A percentile compares a stretch with the other conserved stretches of the same genome.
Conservation (phyloP, 768 basidiomycete species). For the Agaricus blazei region DNA sequence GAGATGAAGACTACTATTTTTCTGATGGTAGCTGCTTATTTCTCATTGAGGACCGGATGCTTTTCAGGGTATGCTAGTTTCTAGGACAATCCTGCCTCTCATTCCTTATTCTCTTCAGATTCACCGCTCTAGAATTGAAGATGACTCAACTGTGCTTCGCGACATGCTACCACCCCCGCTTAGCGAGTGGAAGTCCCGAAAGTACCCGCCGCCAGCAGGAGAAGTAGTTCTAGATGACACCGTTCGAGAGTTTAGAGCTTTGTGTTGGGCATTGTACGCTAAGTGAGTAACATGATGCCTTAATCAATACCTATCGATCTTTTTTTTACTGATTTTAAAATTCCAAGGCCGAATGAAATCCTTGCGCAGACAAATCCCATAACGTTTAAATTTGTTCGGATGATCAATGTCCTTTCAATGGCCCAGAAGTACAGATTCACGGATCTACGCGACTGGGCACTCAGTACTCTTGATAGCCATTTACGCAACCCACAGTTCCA, state of each 20-base stretch:
- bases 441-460: background rate
- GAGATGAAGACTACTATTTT: no score
- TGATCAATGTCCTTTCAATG: background rate
- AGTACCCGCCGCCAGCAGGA: no score
- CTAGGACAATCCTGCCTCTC: no score
- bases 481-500: background rate
- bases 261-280: background rate
- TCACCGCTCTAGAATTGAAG: no score
- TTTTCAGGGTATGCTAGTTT: no score
- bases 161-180: no score
- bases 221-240: background rate
- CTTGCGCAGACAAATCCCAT: background rate
- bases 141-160: no score
- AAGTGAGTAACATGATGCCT: background rate
- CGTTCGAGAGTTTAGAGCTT: background rate
- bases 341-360: background rate
- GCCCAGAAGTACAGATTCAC: background rate
- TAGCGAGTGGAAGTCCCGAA: no score
- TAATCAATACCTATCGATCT: background rate
- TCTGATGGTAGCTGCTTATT: no score
- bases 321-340: background rate
- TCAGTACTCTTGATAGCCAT: background rate
- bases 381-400: background rate
- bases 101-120: no score
- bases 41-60: no score